Evolutionary conservation across 257 asterid genomes (phyloP), one percentile per base, ranked within the genome.

Genomic region (Oldenlandia corymbosa): DNA sequence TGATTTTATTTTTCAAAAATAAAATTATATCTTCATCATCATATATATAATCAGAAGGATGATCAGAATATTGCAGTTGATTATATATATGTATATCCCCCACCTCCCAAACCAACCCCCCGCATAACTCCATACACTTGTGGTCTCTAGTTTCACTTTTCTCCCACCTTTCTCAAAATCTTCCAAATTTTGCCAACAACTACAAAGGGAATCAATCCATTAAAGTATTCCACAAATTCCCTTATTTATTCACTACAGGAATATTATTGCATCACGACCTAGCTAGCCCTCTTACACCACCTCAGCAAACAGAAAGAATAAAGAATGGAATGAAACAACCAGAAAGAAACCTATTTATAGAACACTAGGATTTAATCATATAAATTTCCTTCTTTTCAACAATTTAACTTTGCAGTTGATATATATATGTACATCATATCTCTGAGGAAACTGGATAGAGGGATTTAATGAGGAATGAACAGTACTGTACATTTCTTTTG

Each of bases 161-260:
- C 70, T 24, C 67, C 49, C 34, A n/a, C 54, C 57, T 54, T 2
- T 68, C 70, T 80, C 85, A 60, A 86, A 86, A 86, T 90, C 83
- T 91, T 83, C 87, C 91, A 95, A 90, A 87, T 80, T 65, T 57
- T 78, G 88, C 84, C 91, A 89, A 88, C 97, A 83, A 84, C 94
- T 81, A 65, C 80, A 75, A n/a, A 34, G 73, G 87, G 95, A 87
- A 90, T 87, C 94, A 78, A 68, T 68, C 55, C 79, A 74, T 83
- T 85, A 71, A 74, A 81, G 75, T 86, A 84, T 78, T 76, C 65
- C 10, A 23, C 50, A 57, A 62, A 62, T 72, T 67, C 81, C 78
- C 73, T 64, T 74, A 78, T 80, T 36, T 73, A 77, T 81, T 81
- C 71, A 14, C 70, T 24, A 65, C 46, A 48, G 70, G 89, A 90